phyloP scores from a whole-genome alignment of 352 stramenopile species.

The Phytophthora ohioensis region DNA sequence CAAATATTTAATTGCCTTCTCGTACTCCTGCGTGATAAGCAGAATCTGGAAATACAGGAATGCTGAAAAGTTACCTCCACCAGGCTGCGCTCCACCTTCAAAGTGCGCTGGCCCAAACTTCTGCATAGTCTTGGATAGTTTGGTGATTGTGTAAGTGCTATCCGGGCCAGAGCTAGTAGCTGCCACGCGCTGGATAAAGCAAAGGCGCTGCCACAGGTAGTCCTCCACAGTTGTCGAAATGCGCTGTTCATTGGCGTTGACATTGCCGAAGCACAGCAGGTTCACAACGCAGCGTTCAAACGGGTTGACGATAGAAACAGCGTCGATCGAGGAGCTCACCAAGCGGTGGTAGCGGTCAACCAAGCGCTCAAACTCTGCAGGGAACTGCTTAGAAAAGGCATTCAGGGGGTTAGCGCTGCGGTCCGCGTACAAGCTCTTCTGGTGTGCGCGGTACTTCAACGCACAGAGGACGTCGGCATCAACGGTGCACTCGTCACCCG shows the following conservation, averaged over 20 bases:
- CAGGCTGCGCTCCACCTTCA: conserved; percentile 52
- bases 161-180: conserved; percentile 49
- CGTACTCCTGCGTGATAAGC: conserved; percentile 81
- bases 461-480: conserved; percentile 67
- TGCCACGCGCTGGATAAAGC: conserved; percentile 72
- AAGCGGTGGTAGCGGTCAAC: conserved; percentile 77
- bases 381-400: conserved; percentile 78
- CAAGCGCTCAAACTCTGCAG: conserved; percentile 66
- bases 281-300: conserved; percentile 88
- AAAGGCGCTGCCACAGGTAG: conserved; percentile 87
- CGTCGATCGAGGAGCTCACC: conserved; percentile 76
- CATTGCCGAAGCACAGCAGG: conserved; percentile 78
- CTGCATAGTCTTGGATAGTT: conserved; percentile 76
- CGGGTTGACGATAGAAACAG: conserved; percentile 72
- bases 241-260: conserved; percentile 77
- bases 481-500: conserved; percentile 54
- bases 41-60: conserved; percentile 89
- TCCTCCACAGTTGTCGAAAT: conserved; percentile 88
- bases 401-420: conserved; percentile 45
- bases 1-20: conserved; percentile 85
- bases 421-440: conserved; percentile 60
- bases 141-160: conserved; percentile 69
- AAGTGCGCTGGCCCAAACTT: conserved; percentile 82
- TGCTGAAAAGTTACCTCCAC: conserved; percentile 53
- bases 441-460: conserved; percentile 67